Evolutionary conservation across 1,139 yeast genomes (phyloP).

Genomic region (Candida frijolesensis): DNA sequence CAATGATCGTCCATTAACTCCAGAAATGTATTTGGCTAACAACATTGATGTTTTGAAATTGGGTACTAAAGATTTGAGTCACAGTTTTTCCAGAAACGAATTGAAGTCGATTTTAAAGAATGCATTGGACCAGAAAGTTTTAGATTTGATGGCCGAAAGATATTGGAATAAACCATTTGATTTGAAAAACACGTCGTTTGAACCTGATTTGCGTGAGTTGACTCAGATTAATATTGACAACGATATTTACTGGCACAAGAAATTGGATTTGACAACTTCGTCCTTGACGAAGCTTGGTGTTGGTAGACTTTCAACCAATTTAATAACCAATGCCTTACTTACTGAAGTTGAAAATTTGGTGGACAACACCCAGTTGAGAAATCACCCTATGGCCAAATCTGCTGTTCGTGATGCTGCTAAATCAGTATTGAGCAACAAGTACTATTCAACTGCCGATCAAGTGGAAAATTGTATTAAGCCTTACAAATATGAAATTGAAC

Average conservation of each 20-base stretch:
- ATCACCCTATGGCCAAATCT: slow-evolving; percentile 81
- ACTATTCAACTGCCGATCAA: slow-evolving; percentile 93
- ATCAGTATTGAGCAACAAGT: slow-evolving; percentile 73
- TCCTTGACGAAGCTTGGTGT: slow-evolving; percentile 89
- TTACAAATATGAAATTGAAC: slow-evolving; percentile 93
- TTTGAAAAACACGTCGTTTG: slow-evolving; percentile 23
- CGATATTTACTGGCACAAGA: slow-evolving; percentile 85
- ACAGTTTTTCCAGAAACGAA: slow-evolving; percentile 80
- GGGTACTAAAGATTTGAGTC: slow-evolving; percentile 84
- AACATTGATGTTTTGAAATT: slow-evolving; percentile 86
- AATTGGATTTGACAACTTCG: slow-evolving; percentile 80
- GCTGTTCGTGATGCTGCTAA: slow-evolving; percentile 86
- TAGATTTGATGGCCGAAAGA: slow-evolving; percentile 83
- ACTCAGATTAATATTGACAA: slow-evolving; percentile 56
- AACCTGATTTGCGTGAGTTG: slow-evolving; percentile 58
- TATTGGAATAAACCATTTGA: slow-evolving; percentile 81
- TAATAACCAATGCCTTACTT: slow-evolving; percentile 78
- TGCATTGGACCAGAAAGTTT: slow-evolving; percentile 84
- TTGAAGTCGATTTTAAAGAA: slow-evolving; percentile 76
- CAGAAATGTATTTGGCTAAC: slow-evolving; percentile 90
- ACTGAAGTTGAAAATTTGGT: slow-evolving; percentile 77
- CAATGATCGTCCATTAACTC: slow-evolving; percentile 90
- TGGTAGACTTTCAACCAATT: slow-evolving; percentile 83
- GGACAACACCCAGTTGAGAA: slow-evolving; percentile 71
- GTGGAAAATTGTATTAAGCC: slow-evolving; percentile 98